phyloP scores from a whole-genome alignment of 1,284 basidiomycete species.

The Quambalaria eucalypti region DNA sequence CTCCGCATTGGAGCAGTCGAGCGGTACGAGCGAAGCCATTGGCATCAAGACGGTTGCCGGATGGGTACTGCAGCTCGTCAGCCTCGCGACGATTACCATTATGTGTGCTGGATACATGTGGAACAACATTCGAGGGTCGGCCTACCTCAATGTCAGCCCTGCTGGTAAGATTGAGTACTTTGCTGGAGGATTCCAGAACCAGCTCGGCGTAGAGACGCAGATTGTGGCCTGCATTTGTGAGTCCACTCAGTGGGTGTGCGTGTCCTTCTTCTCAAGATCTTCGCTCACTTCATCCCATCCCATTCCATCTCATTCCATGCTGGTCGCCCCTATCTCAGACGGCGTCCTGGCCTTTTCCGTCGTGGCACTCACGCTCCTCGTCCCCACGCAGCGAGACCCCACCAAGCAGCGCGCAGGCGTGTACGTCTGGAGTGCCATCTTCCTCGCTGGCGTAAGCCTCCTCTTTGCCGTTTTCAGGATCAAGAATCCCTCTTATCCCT shows the following conservation, averaged over 20 bases:
- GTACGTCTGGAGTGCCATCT: conserved; percentile 77
- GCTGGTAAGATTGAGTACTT: conserved; percentile 64
- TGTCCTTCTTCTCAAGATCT: neutral
- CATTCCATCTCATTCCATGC: too few relatives aligned
- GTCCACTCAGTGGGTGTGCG: conserved; percentile 44
- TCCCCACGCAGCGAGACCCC: conserved; percentile 67
- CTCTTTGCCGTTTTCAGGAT: conserved; percentile 79
- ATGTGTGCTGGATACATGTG: conserved; percentile 67
- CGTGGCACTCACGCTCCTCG: conserved; percentile 70
- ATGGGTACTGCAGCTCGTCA: neutral
- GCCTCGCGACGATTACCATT: conserved; percentile 36
- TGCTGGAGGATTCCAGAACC: conserved; percentile 76
- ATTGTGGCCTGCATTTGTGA: conserved; percentile 76
- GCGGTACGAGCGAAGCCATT: neutral
- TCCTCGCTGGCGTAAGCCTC: conserved; percentile 76
- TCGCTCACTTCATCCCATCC: neutral
- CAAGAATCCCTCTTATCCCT: conserved; percentile 57
- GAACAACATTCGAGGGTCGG: conserved; percentile 76
- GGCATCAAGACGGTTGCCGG: neutral
- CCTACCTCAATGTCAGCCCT: conserved; percentile 55
- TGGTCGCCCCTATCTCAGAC: conserved; percentile 53
- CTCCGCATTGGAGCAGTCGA: neutral
- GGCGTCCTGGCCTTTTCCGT: conserved; percentile 71
- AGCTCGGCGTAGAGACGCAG: conserved; percentile 84
- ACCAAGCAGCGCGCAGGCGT: conserved; percentile 71